phyloP scores from a whole-genome alignment of 768 basidiomycete species.

The Tylopilus plumbeoviolaceoides region DNA sequence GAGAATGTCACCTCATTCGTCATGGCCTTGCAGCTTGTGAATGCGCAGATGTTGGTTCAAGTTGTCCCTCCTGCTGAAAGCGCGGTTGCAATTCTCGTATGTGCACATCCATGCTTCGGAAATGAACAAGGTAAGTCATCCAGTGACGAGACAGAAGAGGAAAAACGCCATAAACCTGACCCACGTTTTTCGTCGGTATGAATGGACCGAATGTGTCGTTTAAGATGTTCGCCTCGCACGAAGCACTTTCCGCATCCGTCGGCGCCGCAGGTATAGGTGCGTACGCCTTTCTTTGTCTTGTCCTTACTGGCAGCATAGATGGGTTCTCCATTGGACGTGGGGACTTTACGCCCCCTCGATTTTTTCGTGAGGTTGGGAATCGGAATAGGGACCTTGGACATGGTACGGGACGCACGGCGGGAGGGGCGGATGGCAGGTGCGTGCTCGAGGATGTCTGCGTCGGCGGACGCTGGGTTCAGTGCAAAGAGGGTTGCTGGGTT shows the following conservation, averaged over 20 bases:
- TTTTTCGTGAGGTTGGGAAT: constrained; percentile 50
- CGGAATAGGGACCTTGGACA: constrained; percentile 37
- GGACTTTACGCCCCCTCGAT: constrained; percentile 46
- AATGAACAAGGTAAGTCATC: background rate
- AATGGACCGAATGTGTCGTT: constrained; percentile 74
- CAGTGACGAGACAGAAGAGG: background rate
- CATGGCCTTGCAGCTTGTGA: constrained; percentile 36
- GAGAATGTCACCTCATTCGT: constrained; percentile 7
- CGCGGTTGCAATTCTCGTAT: constrained; percentile 59
- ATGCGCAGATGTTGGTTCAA: constrained; percentile 69
- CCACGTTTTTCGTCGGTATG: constrained; percentile 83
- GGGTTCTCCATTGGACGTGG: constrained; percentile 30
- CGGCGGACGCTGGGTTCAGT: too few relatives aligned
- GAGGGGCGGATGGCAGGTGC: constrained; percentile 11
- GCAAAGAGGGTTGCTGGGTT: constrained; percentile 10
- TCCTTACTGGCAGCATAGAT: constrained; percentile 25
- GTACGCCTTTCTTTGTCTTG: constrained; percentile 32
- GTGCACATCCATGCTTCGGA: constrained; percentile 40
- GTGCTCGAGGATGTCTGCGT: background rate
- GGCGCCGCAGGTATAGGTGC: constrained; percentile 64
- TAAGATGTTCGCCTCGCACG: constrained; percentile 74
- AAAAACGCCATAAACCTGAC: constrained; percentile 25
- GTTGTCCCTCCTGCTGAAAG: constrained; percentile 75
- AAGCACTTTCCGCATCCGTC: constrained; percentile 78
- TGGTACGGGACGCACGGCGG: constrained; percentile 21